These are phyloP conservation scores for Hortiboletus flavorubellus DNA, from an alignment of 768 basidiomycete genomes.

Conservation along the genomic window DNA sequence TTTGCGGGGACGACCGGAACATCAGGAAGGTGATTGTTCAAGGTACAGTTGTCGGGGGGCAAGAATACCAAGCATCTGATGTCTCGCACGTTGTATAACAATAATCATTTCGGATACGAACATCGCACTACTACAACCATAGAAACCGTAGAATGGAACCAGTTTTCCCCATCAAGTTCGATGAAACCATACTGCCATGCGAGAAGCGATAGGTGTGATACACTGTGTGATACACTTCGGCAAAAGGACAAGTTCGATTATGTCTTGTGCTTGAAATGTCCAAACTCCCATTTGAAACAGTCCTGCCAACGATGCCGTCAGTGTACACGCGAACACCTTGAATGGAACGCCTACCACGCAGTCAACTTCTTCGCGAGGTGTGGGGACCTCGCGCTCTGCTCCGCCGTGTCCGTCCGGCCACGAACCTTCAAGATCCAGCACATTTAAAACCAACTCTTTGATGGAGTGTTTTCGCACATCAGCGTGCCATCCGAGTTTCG, in stretches of 20 bases:
- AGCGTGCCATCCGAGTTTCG: constrained; percentile 55
- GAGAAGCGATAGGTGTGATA: neutral
- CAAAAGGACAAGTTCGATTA: neutral
- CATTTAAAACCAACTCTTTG: constrained; percentile 48
- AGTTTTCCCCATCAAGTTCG: neutral
- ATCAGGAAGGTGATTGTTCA: constrained; percentile 81
- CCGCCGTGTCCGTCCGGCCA: constrained; percentile 39
- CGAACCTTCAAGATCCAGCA: constrained; percentile 46
- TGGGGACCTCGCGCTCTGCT: constrained; percentile 48
- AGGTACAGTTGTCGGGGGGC: constrained; percentile 75
- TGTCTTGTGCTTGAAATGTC: constrained; percentile 36
- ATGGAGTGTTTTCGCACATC: constrained; percentile 57
- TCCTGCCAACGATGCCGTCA: constrained; percentile 44
- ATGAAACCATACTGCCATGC: no score
- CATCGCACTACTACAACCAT: constrained; percentile 1
- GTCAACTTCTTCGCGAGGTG: constrained; percentile 55
- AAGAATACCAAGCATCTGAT: constrained; percentile 27
- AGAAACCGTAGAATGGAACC: neutral
- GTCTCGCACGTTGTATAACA: constrained; percentile 6
- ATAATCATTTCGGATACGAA: neutral
- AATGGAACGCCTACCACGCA: constrained; percentile 49
- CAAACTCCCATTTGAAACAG: constrained; percentile 77
- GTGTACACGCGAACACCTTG: neutral
- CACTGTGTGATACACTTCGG: neutral
- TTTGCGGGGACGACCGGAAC: constrained; percentile 85